Evolutionary conservation across 371 early-diverging fungal genomes (phyloP), one percentile per base, ranked within the genome.

Genomic region (Umbelopsis sp.): DNA sequence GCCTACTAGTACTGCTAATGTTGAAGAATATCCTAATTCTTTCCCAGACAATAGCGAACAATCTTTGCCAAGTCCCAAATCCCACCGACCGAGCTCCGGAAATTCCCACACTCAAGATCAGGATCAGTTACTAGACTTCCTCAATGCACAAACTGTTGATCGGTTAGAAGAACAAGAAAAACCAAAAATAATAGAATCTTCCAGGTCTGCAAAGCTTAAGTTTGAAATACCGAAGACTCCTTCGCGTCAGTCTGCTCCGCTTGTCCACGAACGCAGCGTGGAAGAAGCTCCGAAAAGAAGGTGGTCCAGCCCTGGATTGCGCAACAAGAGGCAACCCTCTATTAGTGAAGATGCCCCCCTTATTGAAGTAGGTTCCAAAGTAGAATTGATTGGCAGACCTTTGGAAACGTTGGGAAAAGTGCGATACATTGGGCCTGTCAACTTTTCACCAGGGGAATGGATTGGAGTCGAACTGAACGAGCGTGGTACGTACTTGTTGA

Each of bases 141-240:
- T 57, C 29, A 57, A 57, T 32, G 57, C 57, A 1, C 18, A 57
- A 35, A 18, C 57, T 37, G 57, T 57, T 57, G 57, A 57, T 14
- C 29, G 57, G 35, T 57, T 57, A 57, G 57, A 57, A 57, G 57
- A 57, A 29, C 57, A 57, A 11, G 35, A 57, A 5, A 57, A 35
- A 57, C 57, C 57, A 57, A 57, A 57, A 29, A 57, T 57, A 57
- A 57, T 57, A 35, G 57, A 57, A 57, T 57, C 57, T 16, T 57
- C 57, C 14, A 57, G 57, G 37, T 57, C 57, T 12, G 57, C 57
- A 14, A 11, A n/a, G 18, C n/a, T 57, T 16, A 57, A 37, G n/a
- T 57, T 57, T 35, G 57, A 57, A 35, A 57, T 57, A 57, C 57
- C 57, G 35, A 57, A 57, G 57, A 57, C 57, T 6, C 57, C 57